Base-by-base conservation (phyloP, 176 grass and related monocot genomes). In the Carex pumila region DNA sequence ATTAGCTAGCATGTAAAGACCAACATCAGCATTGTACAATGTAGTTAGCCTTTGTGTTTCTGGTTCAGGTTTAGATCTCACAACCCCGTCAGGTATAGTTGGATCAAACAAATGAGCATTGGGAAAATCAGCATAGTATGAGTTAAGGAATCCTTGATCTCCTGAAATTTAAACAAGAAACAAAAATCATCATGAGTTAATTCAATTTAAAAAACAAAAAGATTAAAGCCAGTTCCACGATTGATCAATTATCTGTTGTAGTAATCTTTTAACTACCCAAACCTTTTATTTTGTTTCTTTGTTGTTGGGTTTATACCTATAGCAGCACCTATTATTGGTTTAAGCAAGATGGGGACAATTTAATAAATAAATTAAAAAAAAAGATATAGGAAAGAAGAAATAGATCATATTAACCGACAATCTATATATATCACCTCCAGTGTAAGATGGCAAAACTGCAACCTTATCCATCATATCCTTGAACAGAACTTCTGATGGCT, bases 1-100 rank as follows among this genome's bases (percentile, higher is more conserved):
- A 87, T 98, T 98, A 45, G 92, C 95, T 64, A 98, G 91, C 95
- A 98, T 95, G 87, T 94, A 98, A 90, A 98, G 95, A 55, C 95
- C 95, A 87, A 98, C 95, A 78, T 98, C 95, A 85, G 92, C 95
- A 82, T 98, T 95, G 88, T 98, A 98, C 61, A 98, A 74, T 43
- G 95, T 98, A 85, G 95, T 94, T 77, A 95, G 90, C 74, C 92
- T 86, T 45, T 98, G 91, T 65, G 91, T 90, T 82, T 89, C 89
- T 6, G 91, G 95, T 86, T 93, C 90, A 81, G 92, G 89, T 86
- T 84, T 93, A 84, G 87, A 82, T 34, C 86, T 81, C 12, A 85
- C 70, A 31, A 45, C 68, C 52, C 86, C 65, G 4, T 56, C 66
- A 81, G 90, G 85, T 62, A 89, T 86, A 71, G 86, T 86, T 74